Percentiles rank a stretch among this genome's conserved stretches.
phyloP scores from a whole-genome alignment of 129 eudicot species.

The Apium graveolens region DNA sequence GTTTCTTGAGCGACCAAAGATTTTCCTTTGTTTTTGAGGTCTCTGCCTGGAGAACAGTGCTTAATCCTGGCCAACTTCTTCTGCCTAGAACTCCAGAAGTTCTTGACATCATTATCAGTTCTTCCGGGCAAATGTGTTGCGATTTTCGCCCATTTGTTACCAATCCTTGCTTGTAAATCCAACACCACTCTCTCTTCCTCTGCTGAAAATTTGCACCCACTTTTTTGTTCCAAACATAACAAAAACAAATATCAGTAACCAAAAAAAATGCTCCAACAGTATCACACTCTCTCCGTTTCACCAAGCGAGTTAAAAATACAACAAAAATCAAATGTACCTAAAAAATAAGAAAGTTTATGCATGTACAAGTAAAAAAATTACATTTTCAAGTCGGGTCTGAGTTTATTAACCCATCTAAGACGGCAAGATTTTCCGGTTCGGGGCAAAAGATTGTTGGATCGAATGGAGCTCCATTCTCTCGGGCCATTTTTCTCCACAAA shows the following conservation, averaged over 20 bases:
- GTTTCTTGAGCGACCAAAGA: neutral
- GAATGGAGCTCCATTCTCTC: neutral
- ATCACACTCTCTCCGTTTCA: no score
- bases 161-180: neutral
- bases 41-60: neutral
- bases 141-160: neutral
- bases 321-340: neutral
- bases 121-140: neutral
- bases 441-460: neutral
- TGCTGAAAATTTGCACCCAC: constrained; percentile 2
- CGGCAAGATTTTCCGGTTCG: constrained; percentile 4
- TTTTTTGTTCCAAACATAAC: neutral
- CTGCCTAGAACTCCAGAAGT: neutral
- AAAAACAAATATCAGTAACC: neutral
- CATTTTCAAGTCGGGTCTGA: constrained; percentile 1
- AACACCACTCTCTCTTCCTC: constrained; percentile 4
- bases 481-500: neutral
- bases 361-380: neutral
- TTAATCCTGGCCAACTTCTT: neutral
- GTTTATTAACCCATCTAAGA: constrained; percentile 5
- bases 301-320: no score
- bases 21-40: neutral
- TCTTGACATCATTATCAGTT: constrained; percentile 5
- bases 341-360: neutral
- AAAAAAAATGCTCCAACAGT: neutral